phyloP scores from a whole-genome alignment of 129 eudicot genomes.

The Escallonia rubra region DNA sequence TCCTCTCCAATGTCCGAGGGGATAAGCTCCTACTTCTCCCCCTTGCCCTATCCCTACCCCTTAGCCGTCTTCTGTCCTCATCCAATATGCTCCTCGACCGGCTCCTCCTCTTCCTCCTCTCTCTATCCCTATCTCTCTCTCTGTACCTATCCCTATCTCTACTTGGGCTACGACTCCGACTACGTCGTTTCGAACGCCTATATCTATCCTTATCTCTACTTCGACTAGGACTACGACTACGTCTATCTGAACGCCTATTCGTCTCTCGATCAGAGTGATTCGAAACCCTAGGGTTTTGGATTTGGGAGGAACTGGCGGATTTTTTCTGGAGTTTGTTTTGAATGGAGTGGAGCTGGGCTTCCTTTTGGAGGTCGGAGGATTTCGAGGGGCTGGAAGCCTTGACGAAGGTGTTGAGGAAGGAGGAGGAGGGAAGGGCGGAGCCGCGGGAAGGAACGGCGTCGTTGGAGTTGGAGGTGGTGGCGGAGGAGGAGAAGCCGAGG shows the following conservation, averaged over 20 bases:
- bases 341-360: conserved; percentile 57
- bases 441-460: conserved; percentile 50
- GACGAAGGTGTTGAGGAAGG: conserved; percentile 71
- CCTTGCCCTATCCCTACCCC: conserved; percentile 20
- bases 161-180: conserved; percentile 29
- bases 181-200: conserved; percentile 32
- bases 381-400: conserved; percentile 58
- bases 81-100: conserved; percentile 23
- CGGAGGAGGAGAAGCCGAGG: conserved; percentile 67
- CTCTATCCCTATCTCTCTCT: conserved; percentile 17
- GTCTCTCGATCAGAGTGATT: conserved; percentile 3
- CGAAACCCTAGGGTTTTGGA: conserved; percentile 23
- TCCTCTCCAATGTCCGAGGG: conserved; percentile 47
- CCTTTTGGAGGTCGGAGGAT: conserved; percentile 32
- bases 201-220: conserved; percentile 20
- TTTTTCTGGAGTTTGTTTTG: conserved; percentile 67
- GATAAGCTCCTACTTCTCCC: conserved; percentile 42
- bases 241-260: too few relatives aligned
- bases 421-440: conserved; percentile 59
- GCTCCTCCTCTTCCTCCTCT: conserved; percentile 20
- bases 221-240: conserved; percentile 1
- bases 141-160: conserved; percentile 25
- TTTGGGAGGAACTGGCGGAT: conserved; percentile 4
- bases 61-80: conserved; percentile 23
- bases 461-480: conserved; percentile 26